Evolutionary conservation across 345 rosid species (phyloP).

Genomic region (Zanthoxylum bungeanum): DNA sequence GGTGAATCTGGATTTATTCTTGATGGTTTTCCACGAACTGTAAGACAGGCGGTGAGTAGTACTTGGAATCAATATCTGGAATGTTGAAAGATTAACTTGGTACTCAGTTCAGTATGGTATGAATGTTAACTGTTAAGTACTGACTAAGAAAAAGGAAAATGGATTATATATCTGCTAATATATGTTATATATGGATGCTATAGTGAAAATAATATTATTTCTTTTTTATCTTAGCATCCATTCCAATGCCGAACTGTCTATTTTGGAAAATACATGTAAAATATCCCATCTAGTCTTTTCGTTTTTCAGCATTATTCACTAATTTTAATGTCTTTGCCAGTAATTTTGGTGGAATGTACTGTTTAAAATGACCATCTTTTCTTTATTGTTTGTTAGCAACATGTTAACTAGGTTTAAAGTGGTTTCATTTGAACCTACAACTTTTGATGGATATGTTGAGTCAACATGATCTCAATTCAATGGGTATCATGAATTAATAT

Average conservation of each 20-base stretch:
- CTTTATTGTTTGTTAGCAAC: background rate
- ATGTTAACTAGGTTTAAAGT: background rate
- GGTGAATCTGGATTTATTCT: conserved; percentile 96
- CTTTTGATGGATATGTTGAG: background rate
- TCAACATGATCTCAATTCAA: background rate
- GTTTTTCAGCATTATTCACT: background rate
- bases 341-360: background rate
- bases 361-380: background rate
- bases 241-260: background rate
- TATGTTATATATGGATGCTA: background rate
- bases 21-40: conserved; percentile 95
- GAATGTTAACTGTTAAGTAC: background rate
- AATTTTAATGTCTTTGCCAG: background rate
- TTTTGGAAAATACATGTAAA: background rate
- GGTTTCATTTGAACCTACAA: background rate
- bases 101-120: background rate
- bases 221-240: background rate
- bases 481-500: background rate
- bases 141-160: background rate
- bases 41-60: conserved; percentile 84
- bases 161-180: background rate
- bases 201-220: background rate
- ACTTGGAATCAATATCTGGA: conserved; percentile 4
- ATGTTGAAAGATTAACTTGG: background rate
- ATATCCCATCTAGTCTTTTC: background rate